Evolutionary conservation across 768 basidiomycete species (phyloP).

Genomic region (Gymnopilus dilepis): DNA sequence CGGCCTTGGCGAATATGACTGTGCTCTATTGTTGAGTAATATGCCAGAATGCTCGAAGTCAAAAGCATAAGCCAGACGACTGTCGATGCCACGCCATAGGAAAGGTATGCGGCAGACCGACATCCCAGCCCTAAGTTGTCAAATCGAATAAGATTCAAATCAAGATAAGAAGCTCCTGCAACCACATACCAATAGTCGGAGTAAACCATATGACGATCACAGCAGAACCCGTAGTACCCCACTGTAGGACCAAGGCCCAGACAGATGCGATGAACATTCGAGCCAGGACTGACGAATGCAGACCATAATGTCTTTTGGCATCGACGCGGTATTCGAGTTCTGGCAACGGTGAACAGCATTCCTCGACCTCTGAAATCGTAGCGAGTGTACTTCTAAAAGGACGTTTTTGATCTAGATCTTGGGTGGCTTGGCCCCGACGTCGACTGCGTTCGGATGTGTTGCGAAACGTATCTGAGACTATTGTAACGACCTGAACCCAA

Average conservation of each 20-base stretch:
- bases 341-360: neutral
- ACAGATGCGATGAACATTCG: neutral
- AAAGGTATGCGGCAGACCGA: constrained; percentile 35
- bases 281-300: neutral
- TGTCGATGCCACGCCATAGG: constrained; percentile 38
- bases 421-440: constrained; percentile 7
- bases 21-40: constrained; percentile 19
- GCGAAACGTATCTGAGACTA: constrained; percentile 20
- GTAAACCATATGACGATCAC: constrained; percentile 26
- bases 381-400: neutral
- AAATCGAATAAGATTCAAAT: neutral
- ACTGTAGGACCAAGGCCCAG: constrained; percentile 21
- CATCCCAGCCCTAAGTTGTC: constrained; percentile 40
- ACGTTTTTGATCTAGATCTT: neutral
- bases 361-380: neutral
- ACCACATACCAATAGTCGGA: constrained; percentile 26
- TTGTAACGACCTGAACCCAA: constrained; percentile 13
- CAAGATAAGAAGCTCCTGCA: neutral
- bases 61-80: constrained; percentile 37
- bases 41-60: constrained; percentile 34
- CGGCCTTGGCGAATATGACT: too few species aligned
- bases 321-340: too few species aligned
- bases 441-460: constrained; percentile 12
- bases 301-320: neutral
- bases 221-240: constrained; percentile 33